Evolutionary conservation across 2,329 filamentous ascomycete genomes (phyloP).

Genomic region (Apiospora phragmitis): DNA sequence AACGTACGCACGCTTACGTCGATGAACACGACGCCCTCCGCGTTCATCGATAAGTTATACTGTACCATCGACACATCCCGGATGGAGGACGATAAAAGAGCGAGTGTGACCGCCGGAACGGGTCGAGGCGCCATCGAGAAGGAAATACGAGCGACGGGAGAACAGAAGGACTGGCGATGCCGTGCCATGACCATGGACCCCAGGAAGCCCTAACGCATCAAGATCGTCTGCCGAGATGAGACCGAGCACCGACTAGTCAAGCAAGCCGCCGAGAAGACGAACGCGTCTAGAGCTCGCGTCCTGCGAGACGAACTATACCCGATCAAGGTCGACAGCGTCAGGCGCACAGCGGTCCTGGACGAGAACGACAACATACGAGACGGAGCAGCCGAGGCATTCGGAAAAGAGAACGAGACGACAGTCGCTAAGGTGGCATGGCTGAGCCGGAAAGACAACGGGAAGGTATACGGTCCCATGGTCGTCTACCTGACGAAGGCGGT

Average conservation of each 20-base stretch:
- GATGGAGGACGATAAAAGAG: background rate
- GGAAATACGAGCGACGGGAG: too few relatives aligned
- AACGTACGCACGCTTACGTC: too few relatives aligned
- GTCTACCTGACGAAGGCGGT: background rate
- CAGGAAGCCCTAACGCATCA: too few relatives aligned
- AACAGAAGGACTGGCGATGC: too few relatives aligned
- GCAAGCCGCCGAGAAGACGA: too few relatives aligned
- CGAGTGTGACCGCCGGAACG: background rate
- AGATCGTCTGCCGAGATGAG: too few relatives aligned
- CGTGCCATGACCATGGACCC: too few relatives aligned
- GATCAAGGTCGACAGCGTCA: conserved; percentile 1
- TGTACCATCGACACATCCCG: conserved; percentile 4
- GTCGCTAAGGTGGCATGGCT: conserved; percentile 27
- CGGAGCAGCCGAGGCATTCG: conserved; percentile 19
- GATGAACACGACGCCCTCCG: background rate
- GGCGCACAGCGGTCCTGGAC: background rate
- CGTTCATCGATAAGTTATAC: background rate
- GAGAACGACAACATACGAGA: too few relatives aligned
- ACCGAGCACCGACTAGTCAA: too few relatives aligned
- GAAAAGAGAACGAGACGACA: conserved; percentile 25
- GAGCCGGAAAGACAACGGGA: conserved; percentile 20
- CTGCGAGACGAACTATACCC: too few relatives aligned
- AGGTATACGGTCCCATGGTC: background rate
- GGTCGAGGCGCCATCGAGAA: too few relatives aligned
- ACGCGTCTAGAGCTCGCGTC: too few relatives aligned